Conservation (phyloP, 805 yeast species). For the Nakazawaea ishiwadae region DNA sequence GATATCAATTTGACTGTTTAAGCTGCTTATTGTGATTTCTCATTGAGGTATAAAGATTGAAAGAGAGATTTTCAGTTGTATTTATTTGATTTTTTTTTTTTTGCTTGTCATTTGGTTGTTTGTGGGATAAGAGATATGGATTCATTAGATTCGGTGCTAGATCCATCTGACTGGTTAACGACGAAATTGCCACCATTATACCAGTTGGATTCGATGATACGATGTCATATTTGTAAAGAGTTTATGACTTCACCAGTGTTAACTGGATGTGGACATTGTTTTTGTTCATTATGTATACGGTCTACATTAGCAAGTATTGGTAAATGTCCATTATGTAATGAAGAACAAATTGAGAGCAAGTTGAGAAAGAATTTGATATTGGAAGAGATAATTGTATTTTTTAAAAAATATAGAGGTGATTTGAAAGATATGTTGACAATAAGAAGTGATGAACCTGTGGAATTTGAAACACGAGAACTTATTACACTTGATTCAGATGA, state of each 20-base stretch:
- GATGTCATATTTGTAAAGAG: constrained; percentile 90
- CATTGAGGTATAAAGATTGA: too few relatives aligned
- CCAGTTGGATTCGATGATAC: constrained; percentile 61
- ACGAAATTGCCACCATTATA: constrained; percentile 52
- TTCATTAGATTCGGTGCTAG: constrained; percentile 36
- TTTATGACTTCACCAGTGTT: constrained; percentile 73
- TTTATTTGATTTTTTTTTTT: too few relatives aligned
- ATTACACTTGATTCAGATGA: constrained; percentile 16
- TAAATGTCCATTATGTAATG: constrained; percentile 75
- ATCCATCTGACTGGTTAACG: constrained; percentile 66
- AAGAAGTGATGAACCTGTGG: constrained; percentile 23
- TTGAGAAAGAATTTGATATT: constrained; percentile 61
- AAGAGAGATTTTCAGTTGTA: too few relatives aligned
- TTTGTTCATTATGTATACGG: constrained; percentile 84
- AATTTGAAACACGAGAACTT: constrained; percentile 19
- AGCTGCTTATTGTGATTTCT: too few relatives aligned
- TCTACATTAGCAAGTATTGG: constrained; percentile 55
- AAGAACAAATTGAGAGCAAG: constrained; percentile 64
- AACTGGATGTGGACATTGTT: constrained; percentile 84
- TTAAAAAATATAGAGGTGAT: constrained; percentile 34
- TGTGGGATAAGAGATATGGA: too few relatives aligned
- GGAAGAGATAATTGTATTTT: constrained; percentile 66
- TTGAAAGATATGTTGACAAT: constrained; percentile 28
- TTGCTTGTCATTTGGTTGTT: too few relatives aligned
- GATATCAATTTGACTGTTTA: too few relatives aligned